Base-by-base conservation (phyloP, 108 stramenopile genomes). In the Cyclostephanos tholiformis region DNA sequence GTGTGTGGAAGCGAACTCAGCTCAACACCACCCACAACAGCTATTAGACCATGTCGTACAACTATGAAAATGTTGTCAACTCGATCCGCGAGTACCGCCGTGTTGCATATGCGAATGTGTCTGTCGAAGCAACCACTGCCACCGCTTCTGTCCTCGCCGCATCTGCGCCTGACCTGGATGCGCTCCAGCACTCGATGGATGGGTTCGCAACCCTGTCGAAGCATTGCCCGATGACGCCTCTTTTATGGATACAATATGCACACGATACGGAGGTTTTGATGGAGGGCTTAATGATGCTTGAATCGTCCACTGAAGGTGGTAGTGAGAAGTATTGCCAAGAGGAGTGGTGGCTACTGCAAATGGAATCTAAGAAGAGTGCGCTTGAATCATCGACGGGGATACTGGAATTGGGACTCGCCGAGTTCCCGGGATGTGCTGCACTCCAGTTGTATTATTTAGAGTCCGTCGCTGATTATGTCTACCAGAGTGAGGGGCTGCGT, bases 201-300 rank as follows among this genome's bases (percentile, higher is more conserved):
- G 80, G 60, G 59, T 81, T 81, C 64, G 68, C 80, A 48, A 61
- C 67, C 57, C 80, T 81, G 13, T 81, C 80, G 9, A 75, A 53
- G 51, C 77, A 88, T 66, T 95, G 94, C 66, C 90, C 90, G 76
- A 91, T 95, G 91, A 92, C 94, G 19, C 94, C 94, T 22, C 69
- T 90, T 36, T 66, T 95, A 16, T 95, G 94, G 94, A 93, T 95
- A 75, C 94, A 93, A 67, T 93, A 95, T 71, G 89, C 88, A 5
- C 36, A 74, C 8, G 91, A 91, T 63, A 83, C 86, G 13, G 74
- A 67, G 23, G 64, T 83, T 2, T 68, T 90, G 48, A 56, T 89
- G 61, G 44, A 64, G 8, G 72, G 58, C 2, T 46, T 88, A 65
- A 44, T 69, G 66, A 75, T 63, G 65, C 29, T 56, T 64, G 77